Evolutionary conservation across 1,139 yeast genomes (phyloP).

Genomic region (Geotrichum macrosporum): DNA sequence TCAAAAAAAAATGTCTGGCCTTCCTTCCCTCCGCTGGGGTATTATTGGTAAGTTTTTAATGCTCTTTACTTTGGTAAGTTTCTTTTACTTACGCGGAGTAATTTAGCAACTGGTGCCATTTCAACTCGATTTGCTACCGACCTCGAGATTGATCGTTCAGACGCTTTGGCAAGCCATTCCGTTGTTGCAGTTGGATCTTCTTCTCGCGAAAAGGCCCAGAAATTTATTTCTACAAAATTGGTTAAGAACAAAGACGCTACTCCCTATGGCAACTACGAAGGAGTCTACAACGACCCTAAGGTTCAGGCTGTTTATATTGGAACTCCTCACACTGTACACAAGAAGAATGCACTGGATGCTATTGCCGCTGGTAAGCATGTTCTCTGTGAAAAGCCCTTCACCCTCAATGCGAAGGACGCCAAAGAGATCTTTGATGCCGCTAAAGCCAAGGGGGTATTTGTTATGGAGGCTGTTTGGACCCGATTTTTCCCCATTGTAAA

Average conservation of each 20-base stretch:
- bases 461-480: constrained; percentile 68
- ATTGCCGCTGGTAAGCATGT: constrained; percentile 54
- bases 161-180: constrained; percentile 33
- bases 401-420: constrained; percentile 50
- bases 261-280: constrained; percentile 38
- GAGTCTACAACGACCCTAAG: constrained; percentile 43
- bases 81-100: too few species aligned
- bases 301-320: constrained; percentile 56
- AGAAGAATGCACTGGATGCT: constrained; percentile 48
- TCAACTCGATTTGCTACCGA: constrained; percentile 33
- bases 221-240: constrained; percentile 26
- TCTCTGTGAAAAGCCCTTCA: constrained; percentile 58
- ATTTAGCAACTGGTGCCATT: constrained; percentile 33
- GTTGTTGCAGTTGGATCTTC: constrained; percentile 37
- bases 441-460: constrained; percentile 43
- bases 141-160: constrained; percentile 33
- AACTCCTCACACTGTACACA: constrained; percentile 56
- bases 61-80: too few species aligned
- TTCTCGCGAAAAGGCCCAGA: constrained; percentile 29
- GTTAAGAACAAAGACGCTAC: constrained; percentile 23
- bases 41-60: constrained; percentile 20
- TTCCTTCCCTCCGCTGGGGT: constrained; percentile 23
- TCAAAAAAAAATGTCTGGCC: background rate
- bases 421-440: constrained; percentile 47
- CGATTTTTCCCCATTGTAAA: constrained; percentile 53